Base-by-base conservation (phyloP, 257 asterid species). In the Plantago elongata region DNA sequence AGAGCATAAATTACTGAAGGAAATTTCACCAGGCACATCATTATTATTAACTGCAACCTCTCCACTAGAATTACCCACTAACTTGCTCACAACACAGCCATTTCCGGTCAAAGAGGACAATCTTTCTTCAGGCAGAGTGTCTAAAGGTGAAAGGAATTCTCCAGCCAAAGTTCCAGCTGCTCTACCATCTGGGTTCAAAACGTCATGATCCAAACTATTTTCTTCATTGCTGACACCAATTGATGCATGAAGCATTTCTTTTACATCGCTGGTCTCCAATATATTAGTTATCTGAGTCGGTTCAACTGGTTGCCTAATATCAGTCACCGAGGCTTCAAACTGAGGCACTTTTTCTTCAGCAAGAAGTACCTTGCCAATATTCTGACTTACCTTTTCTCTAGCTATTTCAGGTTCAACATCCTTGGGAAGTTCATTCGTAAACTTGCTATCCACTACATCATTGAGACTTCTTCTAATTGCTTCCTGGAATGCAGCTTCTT, bases 401-500 rank as follows among this genome's bases (percentile, higher is more conserved):
- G 58, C 67, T 64, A 65, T 59, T 65, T 62, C 57, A 5, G 66
- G 68, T 45, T 70, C 65, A 48, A 60, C 48, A 60, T 56, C 74
- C 42, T 73, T 72, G 56, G 51, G 64, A 54, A 71, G 60, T 45
- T 46, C 77, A 58, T 61, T 60, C 62, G 45, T 55, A 54, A 66
- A 69, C 62, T 43, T 69, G 13, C 47, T 43, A 56, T 62, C 84
- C 60, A 46, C 52, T 45, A 65, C 51, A 71, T 83, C 95, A 72
- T 75, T 86, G 11, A 84, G 85, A 81, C 95, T 84, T 78, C 81
- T 78, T 72, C 76, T 77, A 61, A 89, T 72, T 67, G 95, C 96
- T 75, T 87, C 99, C 77, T 89, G 89, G 57, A 80, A 61, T 66
- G 79, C 74, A 18, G 83, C 87, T 60, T 82, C 94, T 71, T 87